These are phyloP conservation scores for Mariannaea sp. DNA, from an alignment of 2,329 filamentous ascomycete species.

Conservation along the genomic window DNA sequence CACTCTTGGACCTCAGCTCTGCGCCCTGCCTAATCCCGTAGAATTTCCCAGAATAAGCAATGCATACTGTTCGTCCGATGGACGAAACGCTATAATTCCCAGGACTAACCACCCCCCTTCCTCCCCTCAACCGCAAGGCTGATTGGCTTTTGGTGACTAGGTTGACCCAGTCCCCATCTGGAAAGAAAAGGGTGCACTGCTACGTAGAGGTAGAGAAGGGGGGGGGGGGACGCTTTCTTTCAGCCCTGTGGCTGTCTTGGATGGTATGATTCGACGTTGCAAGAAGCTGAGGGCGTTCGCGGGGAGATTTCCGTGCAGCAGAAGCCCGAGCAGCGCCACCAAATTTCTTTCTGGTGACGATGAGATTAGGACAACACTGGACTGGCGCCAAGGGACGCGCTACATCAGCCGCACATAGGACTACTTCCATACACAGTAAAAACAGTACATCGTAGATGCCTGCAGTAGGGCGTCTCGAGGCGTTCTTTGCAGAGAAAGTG, in stretches of 20 bases:
- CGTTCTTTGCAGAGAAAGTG: neutral
- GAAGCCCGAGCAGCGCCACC: slow-evolving; percentile 29
- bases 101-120: neutral
- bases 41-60: slow-evolving; percentile 13
- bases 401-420: slow-evolving; percentile 3
- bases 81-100: neutral
- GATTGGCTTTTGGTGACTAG: neutral
- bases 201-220: no score
- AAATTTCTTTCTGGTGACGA: slow-evolving; percentile 25
- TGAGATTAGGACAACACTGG: neutral
- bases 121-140: no score
- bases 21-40: neutral
- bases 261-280: slow-evolving; percentile 29
- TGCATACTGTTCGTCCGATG: slow-evolving; percentile 16
- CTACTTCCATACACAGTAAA: no score
- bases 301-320: slow-evolving; percentile 1
- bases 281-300: neutral
- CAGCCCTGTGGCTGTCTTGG: slow-evolving; percentile 31
- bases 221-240: slow-evolving; percentile 18
- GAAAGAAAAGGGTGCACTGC: no score
- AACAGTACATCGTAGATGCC: no score
- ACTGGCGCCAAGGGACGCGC: slow-evolving; percentile 1
- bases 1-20: neutral
- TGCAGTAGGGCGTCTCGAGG: neutral
- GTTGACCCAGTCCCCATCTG: neutral